Percentiles rank a stretch among this genome's conserved stretches.
Conservation (phyloP, 2,329 filamentous ascomycete genomes). For the Dactylellina haptotyla region DNA sequence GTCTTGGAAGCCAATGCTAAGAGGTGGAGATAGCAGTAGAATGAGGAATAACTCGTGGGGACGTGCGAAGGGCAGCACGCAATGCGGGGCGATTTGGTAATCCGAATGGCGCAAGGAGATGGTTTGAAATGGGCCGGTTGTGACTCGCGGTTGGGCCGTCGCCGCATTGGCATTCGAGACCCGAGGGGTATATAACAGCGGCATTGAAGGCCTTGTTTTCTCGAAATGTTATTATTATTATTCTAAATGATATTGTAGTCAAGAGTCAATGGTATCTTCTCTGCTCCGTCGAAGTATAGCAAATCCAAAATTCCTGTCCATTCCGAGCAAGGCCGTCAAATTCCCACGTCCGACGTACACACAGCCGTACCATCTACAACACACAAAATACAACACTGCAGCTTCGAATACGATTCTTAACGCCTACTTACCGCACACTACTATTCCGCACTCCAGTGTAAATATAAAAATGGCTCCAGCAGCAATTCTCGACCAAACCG, state of each 20-base stretch:
- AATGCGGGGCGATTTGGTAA: conserved; percentile 45
- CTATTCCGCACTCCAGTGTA: not conserved
- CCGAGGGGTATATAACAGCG: conserved; percentile 15
- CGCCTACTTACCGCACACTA: not conserved
- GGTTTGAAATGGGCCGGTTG: conserved; percentile 26
- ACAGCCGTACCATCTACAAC: conserved; percentile 5
- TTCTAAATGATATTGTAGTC: not conserved
- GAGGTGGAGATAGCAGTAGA: too few species aligned
- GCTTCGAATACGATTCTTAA: not conserved
- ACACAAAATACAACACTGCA: not conserved
- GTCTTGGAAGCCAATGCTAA: too few species aligned
- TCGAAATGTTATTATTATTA: not conserved
- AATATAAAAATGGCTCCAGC: conserved; percentile 61
- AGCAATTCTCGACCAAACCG: conserved; percentile 73
- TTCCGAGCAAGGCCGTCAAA: not conserved
- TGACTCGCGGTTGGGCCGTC: conserved; percentile 17
- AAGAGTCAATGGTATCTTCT: conserved; percentile 19
- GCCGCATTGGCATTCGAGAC: conserved; percentile 2
- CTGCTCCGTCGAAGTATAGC: conserved; percentile 16
- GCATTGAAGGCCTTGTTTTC: not conserved
- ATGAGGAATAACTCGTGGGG: too few species aligned
- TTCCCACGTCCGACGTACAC: not conserved
- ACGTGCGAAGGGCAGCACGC: conserved; percentile 24
- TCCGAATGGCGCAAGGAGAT: conserved; percentile 28
- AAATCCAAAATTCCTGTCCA: conserved; percentile 12